Conservation (phyloP, 257 asterid species). For the Eucommia ulmoides region DNA sequence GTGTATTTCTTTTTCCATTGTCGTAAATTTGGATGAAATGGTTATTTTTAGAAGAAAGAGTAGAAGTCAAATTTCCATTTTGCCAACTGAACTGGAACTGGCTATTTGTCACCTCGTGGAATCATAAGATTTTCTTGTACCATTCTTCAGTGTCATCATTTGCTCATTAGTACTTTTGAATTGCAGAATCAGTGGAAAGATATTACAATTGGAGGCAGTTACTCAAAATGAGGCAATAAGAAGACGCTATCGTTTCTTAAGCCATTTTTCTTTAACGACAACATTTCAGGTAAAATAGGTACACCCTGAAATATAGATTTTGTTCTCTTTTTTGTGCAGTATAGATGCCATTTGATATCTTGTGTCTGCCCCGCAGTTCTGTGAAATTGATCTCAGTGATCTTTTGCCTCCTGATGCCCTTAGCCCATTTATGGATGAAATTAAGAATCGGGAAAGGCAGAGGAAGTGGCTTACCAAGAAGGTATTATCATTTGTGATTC, state of each 20-base stretch:
- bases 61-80: too few species aligned
- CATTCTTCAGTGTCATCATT: too few species aligned
- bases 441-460: slow-evolving; percentile 80
- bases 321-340: slow-evolving; percentile 5
- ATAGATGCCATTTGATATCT: slow-evolving; percentile 7
- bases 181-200: slow-evolving; percentile 76
- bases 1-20: too few species aligned
- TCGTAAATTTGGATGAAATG: too few species aligned
- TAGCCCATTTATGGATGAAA: slow-evolving; percentile 84
- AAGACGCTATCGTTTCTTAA: slow-evolving; percentile 82
- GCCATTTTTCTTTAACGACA: slow-evolving; percentile 93
- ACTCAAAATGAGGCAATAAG: slow-evolving; percentile 83
- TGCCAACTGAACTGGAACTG: too few species aligned
- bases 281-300: slow-evolving; percentile 55
- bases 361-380: slow-evolving; percentile 45
- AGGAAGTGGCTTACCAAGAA: slow-evolving; percentile 67
- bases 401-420: slow-evolving; percentile 63
- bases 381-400: slow-evolving; percentile 68
- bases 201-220: slow-evolving; percentile 70
- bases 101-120: too few species aligned
- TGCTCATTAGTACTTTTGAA: slow-evolving; percentile 6
- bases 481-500: slow-evolving; percentile 28
- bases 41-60: too few species aligned
- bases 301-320: too few species aligned
- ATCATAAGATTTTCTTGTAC: too few species aligned